Percentiles rank a stretch among this genome's conserved stretches.
Evolutionary conservation across 2,329 filamentous ascomycete genomes (phyloP).

Genomic region (Xylogone sp.): DNA sequence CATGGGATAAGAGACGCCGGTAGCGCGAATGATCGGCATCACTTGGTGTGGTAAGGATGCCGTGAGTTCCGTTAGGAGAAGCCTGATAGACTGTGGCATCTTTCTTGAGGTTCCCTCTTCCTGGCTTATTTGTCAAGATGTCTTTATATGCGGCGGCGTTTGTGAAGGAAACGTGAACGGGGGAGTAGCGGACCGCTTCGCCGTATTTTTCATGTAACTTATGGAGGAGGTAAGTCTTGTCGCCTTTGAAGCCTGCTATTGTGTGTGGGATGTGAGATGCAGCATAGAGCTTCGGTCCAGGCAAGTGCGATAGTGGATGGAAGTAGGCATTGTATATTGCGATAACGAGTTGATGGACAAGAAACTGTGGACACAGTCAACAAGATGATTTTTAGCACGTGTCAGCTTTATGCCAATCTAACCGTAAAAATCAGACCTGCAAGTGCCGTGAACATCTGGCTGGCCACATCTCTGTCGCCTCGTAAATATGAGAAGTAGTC

Average conservation of each 20-base stretch:
- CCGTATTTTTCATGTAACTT: conserved; percentile 6
- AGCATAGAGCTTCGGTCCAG: not conserved
- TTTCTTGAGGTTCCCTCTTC: conserved; percentile 2
- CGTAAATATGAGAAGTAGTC: too few species aligned
- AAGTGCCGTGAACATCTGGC: too few species aligned
- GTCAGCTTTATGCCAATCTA: too few species aligned
- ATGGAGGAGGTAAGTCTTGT: not conserved
- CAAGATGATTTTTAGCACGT: too few species aligned
- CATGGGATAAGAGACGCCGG: conserved; percentile 18
- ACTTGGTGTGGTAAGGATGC: not conserved
- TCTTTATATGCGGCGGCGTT: conserved; percentile 18
- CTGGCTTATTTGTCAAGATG: conserved; percentile 13
- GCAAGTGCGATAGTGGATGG: conserved; percentile 1
- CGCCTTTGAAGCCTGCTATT: not conserved
- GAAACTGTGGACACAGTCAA: too few species aligned
- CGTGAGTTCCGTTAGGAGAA: conserved; percentile 11
- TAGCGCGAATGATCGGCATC: conserved; percentile 17
- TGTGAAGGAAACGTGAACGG: conserved; percentile 24
- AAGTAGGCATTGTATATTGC: not conserved
- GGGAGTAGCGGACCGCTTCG: conserved; percentile 21
- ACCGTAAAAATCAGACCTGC: too few species aligned
- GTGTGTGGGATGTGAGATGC: not conserved
- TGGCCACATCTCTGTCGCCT: too few species aligned
- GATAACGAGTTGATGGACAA: not conserved
- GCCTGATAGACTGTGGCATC: not conserved